Conservation (phyloP, 371 early-diverging fungal genomes). For the Massospora cicadina region DNA sequence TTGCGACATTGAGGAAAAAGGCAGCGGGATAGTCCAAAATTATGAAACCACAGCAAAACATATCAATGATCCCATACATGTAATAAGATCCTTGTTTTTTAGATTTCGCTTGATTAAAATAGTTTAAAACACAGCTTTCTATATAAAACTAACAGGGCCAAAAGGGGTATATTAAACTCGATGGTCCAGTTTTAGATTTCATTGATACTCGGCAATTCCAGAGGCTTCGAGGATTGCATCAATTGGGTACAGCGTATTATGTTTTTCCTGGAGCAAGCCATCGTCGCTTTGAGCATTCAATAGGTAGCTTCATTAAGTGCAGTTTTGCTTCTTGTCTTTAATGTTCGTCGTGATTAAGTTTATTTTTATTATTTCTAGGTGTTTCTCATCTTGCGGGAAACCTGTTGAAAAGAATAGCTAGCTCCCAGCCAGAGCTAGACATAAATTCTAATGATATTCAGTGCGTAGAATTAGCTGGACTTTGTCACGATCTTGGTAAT, state of each 20-base stretch:
- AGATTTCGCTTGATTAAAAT: background rate
- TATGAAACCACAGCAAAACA: background rate
- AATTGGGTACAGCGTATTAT: constrained; percentile 66
- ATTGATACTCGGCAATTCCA: constrained; percentile 93
- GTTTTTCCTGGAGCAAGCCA: constrained; percentile 90
- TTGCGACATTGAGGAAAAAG: too few relatives aligned
- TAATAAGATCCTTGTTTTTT: background rate
- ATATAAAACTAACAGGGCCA: constrained; percentile 11
- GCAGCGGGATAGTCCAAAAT: too few relatives aligned
- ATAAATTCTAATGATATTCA: constrained; percentile 60
- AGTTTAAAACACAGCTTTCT: background rate
- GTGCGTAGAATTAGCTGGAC: constrained; percentile 78
- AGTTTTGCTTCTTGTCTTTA: too few relatives aligned
- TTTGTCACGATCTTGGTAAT: constrained; percentile 85
- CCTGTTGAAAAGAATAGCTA: constrained; percentile 43
- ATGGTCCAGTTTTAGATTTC: constrained; percentile 38
- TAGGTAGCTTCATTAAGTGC: constrained; percentile 38
- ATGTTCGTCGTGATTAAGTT: background rate
- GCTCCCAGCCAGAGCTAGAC: constrained; percentile 61
- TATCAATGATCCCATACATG: constrained; percentile 11
- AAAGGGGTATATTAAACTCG: constrained; percentile 64
- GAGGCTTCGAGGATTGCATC: constrained; percentile 72
- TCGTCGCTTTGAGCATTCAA: constrained; percentile 74
- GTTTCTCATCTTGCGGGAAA: constrained; percentile 66
- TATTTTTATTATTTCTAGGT: constrained; percentile 20